Evolutionary conservation across 1,284 basidiomycete genomes (phyloP).

Genomic region (Sporisorium graminicola): DNA sequence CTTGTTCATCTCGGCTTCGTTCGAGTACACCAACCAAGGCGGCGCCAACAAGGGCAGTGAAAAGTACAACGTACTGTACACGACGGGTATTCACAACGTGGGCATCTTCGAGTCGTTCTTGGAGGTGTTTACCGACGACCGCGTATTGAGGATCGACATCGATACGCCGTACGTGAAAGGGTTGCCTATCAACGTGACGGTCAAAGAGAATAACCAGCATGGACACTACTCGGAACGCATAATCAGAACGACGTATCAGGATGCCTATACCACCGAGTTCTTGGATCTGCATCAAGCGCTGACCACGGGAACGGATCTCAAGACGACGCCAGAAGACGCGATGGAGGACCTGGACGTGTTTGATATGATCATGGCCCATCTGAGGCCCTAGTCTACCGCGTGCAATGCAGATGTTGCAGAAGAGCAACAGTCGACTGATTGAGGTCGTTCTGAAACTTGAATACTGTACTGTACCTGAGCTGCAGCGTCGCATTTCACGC

Average conservation of each 20-base stretch:
- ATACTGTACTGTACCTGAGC: too few relatives aligned
- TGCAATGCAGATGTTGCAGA: not conserved
- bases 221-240: constrained; percentile 61
- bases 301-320: constrained; percentile 21
- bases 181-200: constrained; percentile 69
- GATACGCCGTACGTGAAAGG: constrained; percentile 71
- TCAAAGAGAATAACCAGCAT: constrained; percentile 62
- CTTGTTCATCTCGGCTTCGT: constrained; percentile 52
- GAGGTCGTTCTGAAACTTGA: too few relatives aligned
- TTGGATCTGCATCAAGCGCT: constrained; percentile 66
- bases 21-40: constrained; percentile 30
- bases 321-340: constrained; percentile 46
- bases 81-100: constrained; percentile 64
- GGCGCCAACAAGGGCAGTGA: constrained; percentile 26
- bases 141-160: constrained; percentile 70
- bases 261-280: constrained; percentile 71
- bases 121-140: constrained; percentile 71
- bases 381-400: constrained; percentile 1
- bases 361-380: constrained; percentile 68
- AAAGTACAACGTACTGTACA: constrained; percentile 49
- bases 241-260: constrained; percentile 70
- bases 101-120: constrained; percentile 71
- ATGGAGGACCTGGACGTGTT: constrained; percentile 68
- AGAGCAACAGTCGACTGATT: too few relatives aligned
- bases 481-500: constrained; percentile 19